Evolutionary conservation across 1,284 basidiomycete species (phyloP), one percentile per base, ranked within the genome.

Genomic region (Ceratobasidium sp.): DNA sequence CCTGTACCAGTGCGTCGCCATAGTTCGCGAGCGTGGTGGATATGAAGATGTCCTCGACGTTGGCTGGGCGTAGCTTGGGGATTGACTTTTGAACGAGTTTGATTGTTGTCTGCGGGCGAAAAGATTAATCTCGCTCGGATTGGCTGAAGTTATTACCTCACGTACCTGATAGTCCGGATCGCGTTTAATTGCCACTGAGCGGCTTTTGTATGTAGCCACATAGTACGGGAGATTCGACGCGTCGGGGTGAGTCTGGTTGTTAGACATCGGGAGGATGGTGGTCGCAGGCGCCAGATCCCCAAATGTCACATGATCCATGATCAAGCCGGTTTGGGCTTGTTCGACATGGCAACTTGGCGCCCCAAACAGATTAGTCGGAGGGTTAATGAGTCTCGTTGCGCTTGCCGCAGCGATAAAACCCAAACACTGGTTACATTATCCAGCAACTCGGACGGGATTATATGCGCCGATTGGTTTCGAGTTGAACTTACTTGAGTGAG

Each of bases 151-250:
- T 6, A 4, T 41, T 41, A 18, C 1, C 27, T 20, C 2, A 30
- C 64, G 33, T 67, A 52, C 65, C 48, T 67, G 12, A 8, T 67
- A 67, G 18, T 54, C 38, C 20, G 27, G 7, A 23, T 67, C 48
- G 12, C 65, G 44, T n/a, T 67, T 66, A n/a, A 67, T 50, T 20
- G 65, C 30, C 14, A 67, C 48, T 20, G 46, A 30, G 2, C 65
- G 65, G 18, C 48, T 48, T 27, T 67, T 7, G 20, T 67, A 67
- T 1, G 20, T 52, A 3, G 65, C 65, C 6, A 67, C 48, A 20
- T 67, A 67, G 27, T 52, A 67, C 7, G 65, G 65, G 18, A n/a
- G 35, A n/a, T 7, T 10, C 3, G 60, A n/a, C 8, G 60, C 1
- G 3, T 62, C 60, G 41, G 38, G 35, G n/a, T 18, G 12, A 23